Percentiles rank a stretch among this genome's conserved stretches.
phyloP scores from a whole-genome alignment of 331 rosid genomes.

The Acacia concinna region DNA sequence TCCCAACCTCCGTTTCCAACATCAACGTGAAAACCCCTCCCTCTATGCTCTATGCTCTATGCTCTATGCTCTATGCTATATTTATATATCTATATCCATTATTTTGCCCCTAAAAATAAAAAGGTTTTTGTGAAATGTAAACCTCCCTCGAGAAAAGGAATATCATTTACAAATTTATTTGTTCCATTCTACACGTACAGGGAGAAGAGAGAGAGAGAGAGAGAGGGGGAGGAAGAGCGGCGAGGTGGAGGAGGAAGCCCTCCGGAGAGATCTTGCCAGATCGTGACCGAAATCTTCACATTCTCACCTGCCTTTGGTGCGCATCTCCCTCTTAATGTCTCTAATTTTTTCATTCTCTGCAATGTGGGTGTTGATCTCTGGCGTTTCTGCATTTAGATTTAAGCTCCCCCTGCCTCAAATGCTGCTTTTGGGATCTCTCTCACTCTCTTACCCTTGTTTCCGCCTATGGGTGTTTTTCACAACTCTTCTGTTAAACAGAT shows the following conservation, averaged over 20 bases:
- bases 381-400: background rate
- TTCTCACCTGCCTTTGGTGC: constrained; percentile 22
- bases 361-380: constrained; percentile 38
- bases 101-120: constrained; percentile 9
- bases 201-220: constrained; percentile 1
- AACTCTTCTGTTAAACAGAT: constrained; percentile 3
- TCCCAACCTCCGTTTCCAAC: background rate
- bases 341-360: constrained; percentile 23
- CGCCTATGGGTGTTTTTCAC: background rate
- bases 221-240: background rate
- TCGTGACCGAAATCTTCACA: constrained; percentile 43
- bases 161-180: constrained; percentile 15
- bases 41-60: no score
- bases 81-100: no score
- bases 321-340: constrained; percentile 13
- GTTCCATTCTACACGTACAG: constrained; percentile 18
- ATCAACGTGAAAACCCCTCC: background rate
- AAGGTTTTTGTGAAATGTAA: background rate
- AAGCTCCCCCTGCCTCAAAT: background rate
- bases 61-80: no score
- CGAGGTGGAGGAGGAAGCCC: constrained; percentile 12
- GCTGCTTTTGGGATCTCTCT: constrained; percentile 19
- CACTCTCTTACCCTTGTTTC: background rate
- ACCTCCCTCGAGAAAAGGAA: constrained; percentile 18
- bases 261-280: constrained; percentile 60